Evolutionary conservation across 768 basidiomycete genomes (phyloP).

Genomic region (Suillus lakei): DNA sequence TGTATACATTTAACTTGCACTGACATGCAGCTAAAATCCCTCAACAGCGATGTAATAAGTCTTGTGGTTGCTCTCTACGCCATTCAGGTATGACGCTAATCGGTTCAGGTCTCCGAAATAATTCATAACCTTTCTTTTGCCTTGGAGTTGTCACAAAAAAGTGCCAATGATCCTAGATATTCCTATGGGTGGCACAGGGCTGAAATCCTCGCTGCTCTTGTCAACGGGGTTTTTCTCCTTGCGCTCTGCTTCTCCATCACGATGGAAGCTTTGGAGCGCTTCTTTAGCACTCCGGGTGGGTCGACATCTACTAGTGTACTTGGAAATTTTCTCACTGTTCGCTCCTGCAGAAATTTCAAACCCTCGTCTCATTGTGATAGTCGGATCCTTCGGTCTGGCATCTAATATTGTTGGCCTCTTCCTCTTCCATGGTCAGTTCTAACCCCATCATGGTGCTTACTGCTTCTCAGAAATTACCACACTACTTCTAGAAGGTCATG

Average conservation of each 20-base stretch:
- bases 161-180: conserved; percentile 71
- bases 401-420: conserved; percentile 94
- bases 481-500: conserved; percentile 57
- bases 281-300: conserved; percentile 82
- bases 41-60: conserved; percentile 90
- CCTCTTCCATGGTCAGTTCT: conserved; percentile 84
- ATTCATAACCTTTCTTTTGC: conserved; percentile 2
- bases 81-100: conserved; percentile 60
- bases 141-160: conserved; percentile 65
- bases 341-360: conserved; percentile 77
- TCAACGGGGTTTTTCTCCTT: conserved; percentile 96
- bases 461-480: conserved; percentile 14
- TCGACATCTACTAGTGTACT: neutral
- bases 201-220: conserved; percentile 91
- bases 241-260: conserved; percentile 97
- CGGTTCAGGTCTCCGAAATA: neutral
- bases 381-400: conserved; percentile 85
- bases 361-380: conserved; percentile 86
- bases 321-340: neutral
- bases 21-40: conserved; percentile 17
- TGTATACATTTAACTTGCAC: conserved; percentile 27
- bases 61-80: conserved; percentile 95
- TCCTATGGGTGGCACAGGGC: conserved; percentile 99
- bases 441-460: conserved; percentile 11
- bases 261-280: conserved; percentile 89